Conservation (phyloP, 495 filamentous ascomycete genomes). For the Cercophora sp. region DNA sequence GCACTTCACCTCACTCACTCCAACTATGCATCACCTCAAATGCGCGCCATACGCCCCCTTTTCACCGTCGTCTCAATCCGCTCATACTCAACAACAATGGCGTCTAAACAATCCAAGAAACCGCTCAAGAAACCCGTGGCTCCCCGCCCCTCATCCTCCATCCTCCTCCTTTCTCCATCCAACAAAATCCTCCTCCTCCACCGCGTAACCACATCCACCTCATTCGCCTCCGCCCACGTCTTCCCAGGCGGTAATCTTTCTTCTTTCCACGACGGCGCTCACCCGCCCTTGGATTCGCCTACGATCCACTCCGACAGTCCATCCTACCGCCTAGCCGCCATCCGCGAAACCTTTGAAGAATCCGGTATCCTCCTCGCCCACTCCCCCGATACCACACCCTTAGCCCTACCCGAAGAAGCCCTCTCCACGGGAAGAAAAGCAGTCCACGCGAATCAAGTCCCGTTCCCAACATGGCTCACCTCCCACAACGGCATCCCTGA, state of each 20-base stretch:
- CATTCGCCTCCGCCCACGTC: slow-evolving; percentile 90
- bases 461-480: slow-evolving; percentile 51
- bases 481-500: too few relatives aligned
- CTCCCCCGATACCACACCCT: too few relatives aligned
- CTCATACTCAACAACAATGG: too few relatives aligned
- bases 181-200: slow-evolving; percentile 88
- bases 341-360: slow-evolving; percentile 93
- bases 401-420: too few relatives aligned
- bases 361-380: too few relatives aligned
- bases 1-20: neutral
- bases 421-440: slow-evolving; percentile 61
- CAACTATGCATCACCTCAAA: neutral
- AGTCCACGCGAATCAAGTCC: slow-evolving; percentile 57
- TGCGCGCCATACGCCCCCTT: neutral
- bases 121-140: neutral
- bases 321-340: slow-evolving; percentile 71
- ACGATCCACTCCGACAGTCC: slow-evolving; percentile 62
- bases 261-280: slow-evolving; percentile 60
- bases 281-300: slow-evolving; percentile 42
- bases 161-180: slow-evolving; percentile 77
- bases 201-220: slow-evolving; percentile 72
- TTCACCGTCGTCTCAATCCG: neutral
- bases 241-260: slow-evolving; percentile 93
- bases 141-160: slow-evolving; percentile 40
- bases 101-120: too few relatives aligned